A percentile compares a stretch with the other conserved stretches of the same genome.
Evolutionary conservation across 768 basidiomycete genomes (phyloP).

Genomic region (Goffeauzyma gilvescens): DNA sequence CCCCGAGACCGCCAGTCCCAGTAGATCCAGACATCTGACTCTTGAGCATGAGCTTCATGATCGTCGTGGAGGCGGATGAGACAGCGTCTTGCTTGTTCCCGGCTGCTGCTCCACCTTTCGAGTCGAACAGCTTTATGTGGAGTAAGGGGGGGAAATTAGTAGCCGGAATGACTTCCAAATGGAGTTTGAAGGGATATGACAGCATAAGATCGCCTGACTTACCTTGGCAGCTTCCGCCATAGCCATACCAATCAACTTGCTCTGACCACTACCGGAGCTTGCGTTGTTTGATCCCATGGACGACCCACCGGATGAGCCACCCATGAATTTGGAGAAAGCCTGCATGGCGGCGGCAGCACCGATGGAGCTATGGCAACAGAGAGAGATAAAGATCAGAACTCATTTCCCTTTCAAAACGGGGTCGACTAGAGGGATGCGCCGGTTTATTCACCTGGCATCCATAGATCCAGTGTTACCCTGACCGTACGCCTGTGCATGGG

Average conservation of each 20-base stretch:
- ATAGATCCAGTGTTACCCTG: conserved; percentile 36
- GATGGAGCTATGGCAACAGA: not conserved
- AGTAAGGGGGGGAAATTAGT: conserved; percentile 13
- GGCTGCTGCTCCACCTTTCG: conserved; percentile 42
- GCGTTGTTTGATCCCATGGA: conserved; percentile 36
- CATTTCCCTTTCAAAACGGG: no score
- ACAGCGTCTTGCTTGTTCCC: conserved; percentile 52
- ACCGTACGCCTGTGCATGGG: conserved; percentile 47
- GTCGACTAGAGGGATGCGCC: no score
- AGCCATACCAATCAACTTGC: conserved; percentile 56
- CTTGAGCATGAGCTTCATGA: conserved; percentile 58
- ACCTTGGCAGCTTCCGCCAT: conserved; percentile 47
- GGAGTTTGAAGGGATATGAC: not conserved
- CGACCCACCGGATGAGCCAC: conserved; percentile 1
- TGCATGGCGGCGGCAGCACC: conserved; percentile 53
- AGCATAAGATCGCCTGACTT: not conserved
- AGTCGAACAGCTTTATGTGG: conserved; percentile 57
- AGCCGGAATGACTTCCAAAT: not conserved
- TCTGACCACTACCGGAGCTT: conserved; percentile 35
- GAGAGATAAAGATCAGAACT: no score
- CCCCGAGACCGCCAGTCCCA: conserved; percentile 38
- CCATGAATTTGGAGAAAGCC: conserved; percentile 47
- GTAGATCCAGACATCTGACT: conserved; percentile 27
- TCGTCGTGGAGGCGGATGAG: conserved; percentile 64
- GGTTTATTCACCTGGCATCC: conserved; percentile 40